These are phyloP conservation scores for Gonapodya sp. DNA, from an alignment of 192 early-diverging fungal species.

Conservation along the genomic window DNA sequence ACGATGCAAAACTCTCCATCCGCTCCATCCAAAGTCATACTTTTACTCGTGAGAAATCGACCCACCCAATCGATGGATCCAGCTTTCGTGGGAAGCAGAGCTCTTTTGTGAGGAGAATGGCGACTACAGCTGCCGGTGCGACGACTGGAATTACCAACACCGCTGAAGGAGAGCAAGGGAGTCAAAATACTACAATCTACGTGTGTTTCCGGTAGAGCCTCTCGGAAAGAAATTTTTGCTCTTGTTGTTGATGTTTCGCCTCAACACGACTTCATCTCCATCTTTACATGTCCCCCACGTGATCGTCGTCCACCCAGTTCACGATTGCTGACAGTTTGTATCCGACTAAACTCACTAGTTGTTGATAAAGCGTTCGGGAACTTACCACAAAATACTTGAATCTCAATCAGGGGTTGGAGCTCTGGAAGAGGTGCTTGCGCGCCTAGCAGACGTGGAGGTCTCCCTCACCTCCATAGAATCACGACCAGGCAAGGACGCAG, in stretches of 20 bases:
- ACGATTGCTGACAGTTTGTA: constrained; percentile 1
- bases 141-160: too few species aligned
- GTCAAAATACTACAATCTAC: background rate
- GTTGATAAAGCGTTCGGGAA: background rate
- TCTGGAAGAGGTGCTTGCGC: constrained; percentile 69
- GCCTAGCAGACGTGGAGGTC: constrained; percentile 58
- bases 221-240: background rate
- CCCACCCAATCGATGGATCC: too few species aligned
- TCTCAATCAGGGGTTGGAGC: constrained; percentile 80
- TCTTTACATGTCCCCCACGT: background rate
- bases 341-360: background rate
- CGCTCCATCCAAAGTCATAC: too few species aligned
- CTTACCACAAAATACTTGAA: constrained; percentile 17
- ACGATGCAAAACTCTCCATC: too few species aligned
- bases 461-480: constrained; percentile 94
- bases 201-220: background rate
- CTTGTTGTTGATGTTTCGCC: too few species aligned
- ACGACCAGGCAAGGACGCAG: constrained; percentile 71
- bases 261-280: background rate
- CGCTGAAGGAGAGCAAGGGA: background rate
- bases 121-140: too few species aligned
- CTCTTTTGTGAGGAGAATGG: too few species aligned
- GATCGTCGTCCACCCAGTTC: background rate
- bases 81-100: too few species aligned
- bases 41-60: too few species aligned